Percentiles rank a stretch among this genome's conserved stretches.
phyloP scores from a whole-genome alignment of 108 stramenopile genomes.

The Skeletonema menzelii region DNA sequence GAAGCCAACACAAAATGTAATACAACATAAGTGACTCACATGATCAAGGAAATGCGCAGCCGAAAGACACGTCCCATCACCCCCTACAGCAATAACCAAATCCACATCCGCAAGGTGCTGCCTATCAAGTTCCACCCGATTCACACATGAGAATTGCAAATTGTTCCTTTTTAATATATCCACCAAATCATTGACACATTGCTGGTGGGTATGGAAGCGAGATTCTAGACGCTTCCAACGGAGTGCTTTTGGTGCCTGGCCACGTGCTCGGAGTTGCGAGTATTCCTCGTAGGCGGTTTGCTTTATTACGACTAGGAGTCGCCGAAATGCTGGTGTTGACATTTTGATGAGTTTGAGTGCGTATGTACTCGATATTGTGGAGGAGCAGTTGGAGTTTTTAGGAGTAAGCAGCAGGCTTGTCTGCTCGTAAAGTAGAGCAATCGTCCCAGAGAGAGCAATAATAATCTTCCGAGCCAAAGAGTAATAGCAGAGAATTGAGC shows the following conservation, averaged over 20 bases:
- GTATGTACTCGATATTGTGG: no score
- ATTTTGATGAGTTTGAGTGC: not conserved
- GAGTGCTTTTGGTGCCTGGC: conserved; percentile 90
- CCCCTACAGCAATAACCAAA: conserved; percentile 93
- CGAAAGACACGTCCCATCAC: conserved; percentile 82
- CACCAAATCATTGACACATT: conserved; percentile 61
- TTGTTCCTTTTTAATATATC: conserved; percentile 31
- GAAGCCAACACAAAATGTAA: not conserved
- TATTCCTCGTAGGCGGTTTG: conserved; percentile 91
- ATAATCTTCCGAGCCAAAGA: no score
- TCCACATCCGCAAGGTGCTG: conserved; percentile 92
- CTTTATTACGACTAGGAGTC: conserved; percentile 89
- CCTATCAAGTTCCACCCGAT: conserved; percentile 95
- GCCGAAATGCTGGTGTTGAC: conserved; percentile 37
- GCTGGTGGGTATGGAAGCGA: conserved; percentile 80
- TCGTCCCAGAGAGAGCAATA: no score
- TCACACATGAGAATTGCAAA: conserved; percentile 84
- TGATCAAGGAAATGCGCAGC: conserved; percentile 88
- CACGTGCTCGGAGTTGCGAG: conserved; percentile 77
- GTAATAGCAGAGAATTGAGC: no score
- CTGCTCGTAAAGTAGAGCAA: no score
- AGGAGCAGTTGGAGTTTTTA: no score
- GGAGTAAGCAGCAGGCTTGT: no score
- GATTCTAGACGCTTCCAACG: conserved; percentile 80
- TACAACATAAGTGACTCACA: conserved; percentile 15